Evolutionary conservation across 1,139 yeast genomes (phyloP).

Genomic region (Neolecta irregularis): DNA sequence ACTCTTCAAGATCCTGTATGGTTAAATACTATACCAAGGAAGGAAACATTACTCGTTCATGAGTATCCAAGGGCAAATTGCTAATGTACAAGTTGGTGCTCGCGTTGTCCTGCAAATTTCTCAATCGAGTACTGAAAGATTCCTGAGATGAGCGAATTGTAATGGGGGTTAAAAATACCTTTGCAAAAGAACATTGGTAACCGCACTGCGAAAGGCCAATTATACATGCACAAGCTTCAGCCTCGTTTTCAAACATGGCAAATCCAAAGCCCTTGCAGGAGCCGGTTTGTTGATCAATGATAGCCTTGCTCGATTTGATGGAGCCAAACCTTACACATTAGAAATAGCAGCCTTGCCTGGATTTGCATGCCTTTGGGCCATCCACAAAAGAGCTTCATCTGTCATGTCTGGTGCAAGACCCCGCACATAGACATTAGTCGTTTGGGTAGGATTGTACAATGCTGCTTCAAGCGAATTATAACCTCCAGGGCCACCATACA

Average conservation of each 20-base stretch:
- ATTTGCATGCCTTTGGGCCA: too few relatives aligned
- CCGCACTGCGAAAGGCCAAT: conserved; percentile 17
- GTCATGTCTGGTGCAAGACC: conserved; percentile 19
- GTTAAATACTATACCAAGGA: not conserved
- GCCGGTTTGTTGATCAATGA: conserved; percentile 17
- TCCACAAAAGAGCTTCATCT: conserved; percentile 16
- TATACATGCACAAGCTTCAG: conserved; percentile 17
- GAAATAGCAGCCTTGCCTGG: too few relatives aligned
- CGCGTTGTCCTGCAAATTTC: conserved; percentile 17
- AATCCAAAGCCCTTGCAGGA: conserved; percentile 19
- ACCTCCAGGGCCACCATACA: conserved; percentile 8
- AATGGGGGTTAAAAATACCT: conserved; percentile 6
- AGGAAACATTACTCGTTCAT: conserved; percentile 10
- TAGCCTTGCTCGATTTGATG: conserved; percentile 18
- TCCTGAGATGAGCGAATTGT: conserved; percentile 9
- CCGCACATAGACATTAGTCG: conserved; percentile 21
- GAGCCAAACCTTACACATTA: conserved; percentile 18
- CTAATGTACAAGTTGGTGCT: conserved; percentile 18
- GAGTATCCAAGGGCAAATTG: conserved; percentile 17
- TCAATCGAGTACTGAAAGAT: conserved; percentile 18
- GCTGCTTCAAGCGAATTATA: conserved; percentile 15
- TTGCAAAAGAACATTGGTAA: conserved; percentile 19
- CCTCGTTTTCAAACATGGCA: conserved; percentile 17
- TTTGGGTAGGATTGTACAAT: conserved; percentile 16
- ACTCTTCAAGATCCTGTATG: conserved; percentile 15